These are phyloP conservation scores for Arctium lappa DNA, from an alignment of 129 eudicot genomes.

Conservation along the genomic window DNA sequence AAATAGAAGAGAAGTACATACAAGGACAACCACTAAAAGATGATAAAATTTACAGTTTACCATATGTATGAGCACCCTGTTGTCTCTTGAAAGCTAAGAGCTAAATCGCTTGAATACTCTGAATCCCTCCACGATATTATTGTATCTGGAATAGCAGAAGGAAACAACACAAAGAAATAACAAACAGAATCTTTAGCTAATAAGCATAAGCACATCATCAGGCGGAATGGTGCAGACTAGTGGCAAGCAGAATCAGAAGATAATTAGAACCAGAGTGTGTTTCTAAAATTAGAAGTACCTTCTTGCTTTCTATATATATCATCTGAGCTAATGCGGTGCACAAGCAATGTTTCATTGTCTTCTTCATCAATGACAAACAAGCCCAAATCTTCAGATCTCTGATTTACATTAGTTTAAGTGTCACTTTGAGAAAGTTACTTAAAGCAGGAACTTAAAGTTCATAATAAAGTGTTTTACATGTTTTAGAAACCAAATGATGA, in stretches of 20 bases:
- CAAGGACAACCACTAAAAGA: background rate
- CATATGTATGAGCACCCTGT: slow-evolving; percentile 90
- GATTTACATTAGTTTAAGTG: slow-evolving; percentile 17
- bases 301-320: slow-evolving; percentile 96
- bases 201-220: slow-evolving; percentile 9
- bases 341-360: slow-evolving; percentile 77
- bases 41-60: slow-evolving; percentile 29
- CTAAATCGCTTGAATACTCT: slow-evolving; percentile 76
- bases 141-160: slow-evolving; percentile 50
- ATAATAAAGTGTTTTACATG: background rate
- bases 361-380: slow-evolving; percentile 84
- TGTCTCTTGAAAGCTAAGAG: slow-evolving; percentile 93
- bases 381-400: slow-evolving; percentile 83
- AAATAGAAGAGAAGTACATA: background rate
- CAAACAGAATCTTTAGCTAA: slow-evolving; percentile 2
- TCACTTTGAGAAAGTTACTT: slow-evolving; percentile 13
- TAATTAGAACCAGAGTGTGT: background rate
- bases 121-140: slow-evolving; percentile 94
- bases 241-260: background rate
- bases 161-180: background rate
- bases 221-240: background rate
- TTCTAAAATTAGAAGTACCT: slow-evolving; percentile 40
- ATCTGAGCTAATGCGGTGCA: slow-evolving; percentile 83
- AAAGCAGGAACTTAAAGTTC: background rate
- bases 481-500: slow-evolving; percentile 5